Base-by-base conservation (phyloP, 805 yeast genomes). In the Candida vartiovaarae region DNA sequence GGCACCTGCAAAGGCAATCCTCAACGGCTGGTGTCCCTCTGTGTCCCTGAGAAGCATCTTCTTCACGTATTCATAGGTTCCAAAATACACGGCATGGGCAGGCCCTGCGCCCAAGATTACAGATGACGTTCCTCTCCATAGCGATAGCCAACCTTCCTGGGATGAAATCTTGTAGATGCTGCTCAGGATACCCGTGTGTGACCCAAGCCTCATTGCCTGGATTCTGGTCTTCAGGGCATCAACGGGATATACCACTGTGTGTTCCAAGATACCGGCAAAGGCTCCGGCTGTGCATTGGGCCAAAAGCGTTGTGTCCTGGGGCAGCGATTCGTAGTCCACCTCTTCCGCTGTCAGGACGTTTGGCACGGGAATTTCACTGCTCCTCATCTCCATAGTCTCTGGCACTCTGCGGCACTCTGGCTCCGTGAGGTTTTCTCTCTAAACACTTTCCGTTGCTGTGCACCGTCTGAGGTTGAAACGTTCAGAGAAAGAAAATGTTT, bases 61-160 rank as follows among this genome's bases (percentile, higher is more conserved):
- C 54, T 68, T 75, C 28, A 89, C 72, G 42, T 79, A 72, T 65
- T 91, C 99, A 63, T 89, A 93, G 3, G 93, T 93, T 4, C 90
- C 81, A 63, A 90, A 91, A 63, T 93, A 91, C n/a, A 93, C 84
- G 3, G 98, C 98, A 68, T 91, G 99, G 4, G 98, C 97, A 4
- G 99, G 99, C 4, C 99, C 99, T 25, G 99, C 97, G 36, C 99
- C 99, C 44, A 90, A 59, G 2, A 89, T 80, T 32, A 91, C 95
- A 2, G 95, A 84, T 8, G 89, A 80, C 7, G 91, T 89, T 44
- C 99, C 99, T 57, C 95, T 72, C 98, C 98, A 91, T 26, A 91
- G 74, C 2, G 95, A 83, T 35, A 76, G 60, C 34, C 90, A 84
- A 3, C 99, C 99, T 64, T 91, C 98, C 23, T 80, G 71, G 8